Conservation (phyloP, 176 grass and related monocot genomes). For the Cenchrus americanus region DNA sequence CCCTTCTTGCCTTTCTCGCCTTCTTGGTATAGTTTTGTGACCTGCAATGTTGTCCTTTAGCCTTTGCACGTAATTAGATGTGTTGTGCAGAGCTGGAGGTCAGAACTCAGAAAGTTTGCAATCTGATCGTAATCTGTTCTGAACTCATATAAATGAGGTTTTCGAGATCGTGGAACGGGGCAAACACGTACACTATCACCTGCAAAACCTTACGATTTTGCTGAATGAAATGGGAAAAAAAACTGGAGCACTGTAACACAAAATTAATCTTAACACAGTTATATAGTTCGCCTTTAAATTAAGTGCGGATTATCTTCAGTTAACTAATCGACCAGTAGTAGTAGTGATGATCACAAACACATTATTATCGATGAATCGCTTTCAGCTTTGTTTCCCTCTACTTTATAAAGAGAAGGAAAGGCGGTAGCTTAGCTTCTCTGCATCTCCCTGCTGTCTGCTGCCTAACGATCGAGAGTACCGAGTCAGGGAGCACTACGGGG, state of each 20-base stretch:
- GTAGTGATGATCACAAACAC: neutral
- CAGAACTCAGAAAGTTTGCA: neutral
- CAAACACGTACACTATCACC: neutral
- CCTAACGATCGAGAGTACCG: neutral
- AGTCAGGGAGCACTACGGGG: slow-evolving; percentile 40
- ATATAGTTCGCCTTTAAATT: neutral
- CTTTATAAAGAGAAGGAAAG: slow-evolving; percentile 24
- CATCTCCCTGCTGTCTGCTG: neutral
- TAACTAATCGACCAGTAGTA: neutral
- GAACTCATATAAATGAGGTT: neutral
- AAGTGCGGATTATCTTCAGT: neutral
- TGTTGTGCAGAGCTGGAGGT: neutral
- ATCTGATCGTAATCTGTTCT: slow-evolving; percentile 2
- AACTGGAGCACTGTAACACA: too few relatives aligned
- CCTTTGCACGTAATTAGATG: neutral
- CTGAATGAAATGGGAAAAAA: too few relatives aligned
- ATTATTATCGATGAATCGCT: neutral
- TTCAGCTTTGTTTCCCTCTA: neutral
- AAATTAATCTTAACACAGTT: neutral
- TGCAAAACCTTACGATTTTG: too few relatives aligned
- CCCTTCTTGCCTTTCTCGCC: neutral
- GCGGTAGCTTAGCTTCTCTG: neutral
- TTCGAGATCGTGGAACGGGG: neutral
- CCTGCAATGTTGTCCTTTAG: neutral
- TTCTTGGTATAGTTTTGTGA: neutral